These are phyloP conservation scores for Phoma herbarum DNA, from an alignment of 2,329 filamentous ascomycete genomes.

Conservation along the genomic window DNA sequence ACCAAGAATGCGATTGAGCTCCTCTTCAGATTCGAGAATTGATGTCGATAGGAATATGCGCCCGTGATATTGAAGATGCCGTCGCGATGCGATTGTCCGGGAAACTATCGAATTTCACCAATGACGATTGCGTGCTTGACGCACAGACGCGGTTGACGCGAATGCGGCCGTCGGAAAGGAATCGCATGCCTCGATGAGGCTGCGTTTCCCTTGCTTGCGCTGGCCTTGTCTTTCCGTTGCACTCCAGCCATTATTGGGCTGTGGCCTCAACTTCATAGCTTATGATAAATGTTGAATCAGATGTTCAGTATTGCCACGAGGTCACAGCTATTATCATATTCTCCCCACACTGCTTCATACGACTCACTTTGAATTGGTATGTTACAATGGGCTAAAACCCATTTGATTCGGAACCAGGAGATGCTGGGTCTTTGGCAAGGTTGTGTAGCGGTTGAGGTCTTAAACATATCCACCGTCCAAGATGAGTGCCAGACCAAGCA, in stretches of 20 bases:
- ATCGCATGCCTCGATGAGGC: conserved; percentile 12
- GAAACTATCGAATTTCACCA: conserved; percentile 16
- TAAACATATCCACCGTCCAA: neutral
- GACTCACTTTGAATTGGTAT: neutral
- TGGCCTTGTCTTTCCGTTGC: neutral
- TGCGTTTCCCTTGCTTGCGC: conserved; percentile 5
- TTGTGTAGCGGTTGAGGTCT: neutral
- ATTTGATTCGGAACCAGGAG: neutral
- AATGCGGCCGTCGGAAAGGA: conserved; percentile 14
- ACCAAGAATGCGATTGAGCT: neutral
- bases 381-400: neutral
- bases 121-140: conserved; percentile 23
- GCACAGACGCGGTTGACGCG: conserved; percentile 21
- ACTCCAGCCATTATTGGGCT: neutral
- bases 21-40: too few species aligned
- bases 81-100: conserved; percentile 11
- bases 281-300: neutral
- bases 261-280: neutral
- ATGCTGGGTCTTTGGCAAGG: neutral
- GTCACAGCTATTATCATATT: neutral
- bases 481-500: neutral
- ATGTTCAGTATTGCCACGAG: neutral
- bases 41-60: neutral
- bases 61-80: conserved; percentile 7
- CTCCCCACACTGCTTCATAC: neutral